Conservation (phyloP, 805 yeast genomes). For the Teunomyces cretensis region DNA sequence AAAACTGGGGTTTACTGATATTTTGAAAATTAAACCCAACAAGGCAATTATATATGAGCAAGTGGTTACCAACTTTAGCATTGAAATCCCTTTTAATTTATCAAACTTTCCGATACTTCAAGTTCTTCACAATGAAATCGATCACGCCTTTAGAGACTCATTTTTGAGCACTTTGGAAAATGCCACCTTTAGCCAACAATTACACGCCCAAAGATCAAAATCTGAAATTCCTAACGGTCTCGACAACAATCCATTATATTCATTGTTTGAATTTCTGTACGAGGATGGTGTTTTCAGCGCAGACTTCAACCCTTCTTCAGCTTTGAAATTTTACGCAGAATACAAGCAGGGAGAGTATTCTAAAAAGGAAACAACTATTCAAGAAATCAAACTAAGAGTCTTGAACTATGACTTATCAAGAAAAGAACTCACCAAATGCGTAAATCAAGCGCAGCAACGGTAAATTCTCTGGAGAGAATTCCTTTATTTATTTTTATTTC, state of each 20-base stretch:
- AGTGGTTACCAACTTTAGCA: constrained; percentile 15
- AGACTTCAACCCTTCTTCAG: constrained; percentile 26
- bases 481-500: background rate
- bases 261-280: constrained; percentile 16
- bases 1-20: constrained; percentile 10
- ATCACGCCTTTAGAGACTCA: background rate
- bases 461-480: background rate
- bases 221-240: constrained; percentile 13
- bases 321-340: constrained; percentile 9
- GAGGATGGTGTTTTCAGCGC: constrained; percentile 23
- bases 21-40: constrained; percentile 14
- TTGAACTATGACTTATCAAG: constrained; percentile 4
- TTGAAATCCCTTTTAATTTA: constrained; percentile 11
- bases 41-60: constrained; percentile 19
- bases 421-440: constrained; percentile 3
- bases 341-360: constrained; percentile 11
- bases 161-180: background rate
- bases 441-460: background rate
- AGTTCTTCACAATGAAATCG: constrained; percentile 7
- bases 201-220: background rate
- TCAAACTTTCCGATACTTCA: constrained; percentile 20
- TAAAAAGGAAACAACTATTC: background rate
- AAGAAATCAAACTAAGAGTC: background rate
- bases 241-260: constrained; percentile 3
- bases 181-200: background rate